Evolutionary conservation across 2,329 filamentous ascomycete genomes (phyloP).

Genomic region (Paramyrothecium sp.): DNA sequence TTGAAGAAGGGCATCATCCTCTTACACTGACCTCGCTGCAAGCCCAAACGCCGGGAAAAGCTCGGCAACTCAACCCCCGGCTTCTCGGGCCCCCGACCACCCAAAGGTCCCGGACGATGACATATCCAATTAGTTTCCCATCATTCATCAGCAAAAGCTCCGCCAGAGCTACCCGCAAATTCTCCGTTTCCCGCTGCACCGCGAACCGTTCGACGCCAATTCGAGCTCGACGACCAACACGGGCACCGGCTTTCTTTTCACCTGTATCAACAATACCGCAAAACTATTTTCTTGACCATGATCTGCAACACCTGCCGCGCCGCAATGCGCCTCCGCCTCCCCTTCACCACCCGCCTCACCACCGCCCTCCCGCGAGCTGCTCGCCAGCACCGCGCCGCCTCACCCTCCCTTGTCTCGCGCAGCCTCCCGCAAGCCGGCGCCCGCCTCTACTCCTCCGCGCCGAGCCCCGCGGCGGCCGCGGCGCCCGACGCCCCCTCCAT

Average conservation of each 20-base stretch:
- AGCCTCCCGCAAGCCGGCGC: neutral
- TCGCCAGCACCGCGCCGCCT: slow-evolving; percentile 1
- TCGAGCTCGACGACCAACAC: no score
- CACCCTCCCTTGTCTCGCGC: neutral
- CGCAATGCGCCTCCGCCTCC: slow-evolving; percentile 6
- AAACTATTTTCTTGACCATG: slow-evolving; percentile 6
- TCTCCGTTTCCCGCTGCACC: no score
- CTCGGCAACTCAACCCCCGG: neutral
- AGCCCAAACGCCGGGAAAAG: neutral
- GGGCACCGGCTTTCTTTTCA: no score
- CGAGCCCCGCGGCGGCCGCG: neutral
- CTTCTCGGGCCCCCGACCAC: neutral
- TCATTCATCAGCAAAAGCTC: neutral
- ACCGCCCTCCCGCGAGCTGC: neutral
- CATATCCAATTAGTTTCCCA: neutral
- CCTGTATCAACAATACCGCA: no score
- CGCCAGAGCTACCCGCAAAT: neutral
- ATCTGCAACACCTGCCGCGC: slow-evolving; percentile 14
- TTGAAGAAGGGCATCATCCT: no score
- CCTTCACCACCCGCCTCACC: neutral
- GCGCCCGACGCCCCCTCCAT: slow-evolving; percentile 24
- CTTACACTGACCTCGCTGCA: no score
- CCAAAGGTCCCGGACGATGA: no score
- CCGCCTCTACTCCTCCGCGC: slow-evolving; percentile 2
- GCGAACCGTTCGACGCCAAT: no score